These are phyloP conservation scores for Tirmania nivea DNA, from an alignment of 495 filamentous ascomycete genomes.

Conservation along the genomic window DNA sequence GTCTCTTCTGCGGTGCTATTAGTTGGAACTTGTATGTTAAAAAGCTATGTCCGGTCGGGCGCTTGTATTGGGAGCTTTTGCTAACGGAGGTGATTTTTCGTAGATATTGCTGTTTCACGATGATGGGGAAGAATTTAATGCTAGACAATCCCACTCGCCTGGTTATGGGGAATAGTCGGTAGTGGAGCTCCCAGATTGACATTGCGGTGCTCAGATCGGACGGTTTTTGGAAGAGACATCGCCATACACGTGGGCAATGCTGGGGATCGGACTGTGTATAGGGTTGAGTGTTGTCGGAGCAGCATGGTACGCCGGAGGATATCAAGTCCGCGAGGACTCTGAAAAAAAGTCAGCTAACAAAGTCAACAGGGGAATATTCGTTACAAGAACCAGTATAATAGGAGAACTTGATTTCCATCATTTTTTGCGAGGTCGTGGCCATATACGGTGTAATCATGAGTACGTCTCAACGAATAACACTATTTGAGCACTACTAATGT, in stretches of 20 bases:
- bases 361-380: slow-evolving; percentile 74
- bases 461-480: neutral
- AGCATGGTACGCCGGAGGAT: slow-evolving; percentile 51
- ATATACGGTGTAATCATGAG: slow-evolving; percentile 99
- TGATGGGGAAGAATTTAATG: slow-evolving; percentile 90
- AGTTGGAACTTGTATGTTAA: slow-evolving; percentile 63
- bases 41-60: slow-evolving; percentile 6
- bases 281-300: slow-evolving; percentile 88
- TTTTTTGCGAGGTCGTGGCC: slow-evolving; percentile 99
- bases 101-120: slow-evolving; percentile 97
- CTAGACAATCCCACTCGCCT: slow-evolving; percentile 22
- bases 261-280: slow-evolving; percentile 88
- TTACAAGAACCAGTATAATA: slow-evolving; percentile 94
- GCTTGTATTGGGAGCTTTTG: too few relatives aligned
- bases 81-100: neutral
- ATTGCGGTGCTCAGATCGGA: slow-evolving; percentile 36
- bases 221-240: slow-evolving; percentile 85
- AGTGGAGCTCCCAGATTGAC: too few relatives aligned
- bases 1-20: slow-evolving; percentile 51
- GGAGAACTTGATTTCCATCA: slow-evolving; percentile 99
- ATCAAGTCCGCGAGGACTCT: too few relatives aligned
- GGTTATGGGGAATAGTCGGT: too few relatives aligned
- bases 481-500: too few relatives aligned
- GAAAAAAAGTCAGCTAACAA: too few relatives aligned
- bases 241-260: slow-evolving; percentile 75